Evolutionary conservation across 164 flowering plant species (phyloP), one percentile per base, ranked within the genome.

Genomic region (Vitis rotundifolia): DNA sequence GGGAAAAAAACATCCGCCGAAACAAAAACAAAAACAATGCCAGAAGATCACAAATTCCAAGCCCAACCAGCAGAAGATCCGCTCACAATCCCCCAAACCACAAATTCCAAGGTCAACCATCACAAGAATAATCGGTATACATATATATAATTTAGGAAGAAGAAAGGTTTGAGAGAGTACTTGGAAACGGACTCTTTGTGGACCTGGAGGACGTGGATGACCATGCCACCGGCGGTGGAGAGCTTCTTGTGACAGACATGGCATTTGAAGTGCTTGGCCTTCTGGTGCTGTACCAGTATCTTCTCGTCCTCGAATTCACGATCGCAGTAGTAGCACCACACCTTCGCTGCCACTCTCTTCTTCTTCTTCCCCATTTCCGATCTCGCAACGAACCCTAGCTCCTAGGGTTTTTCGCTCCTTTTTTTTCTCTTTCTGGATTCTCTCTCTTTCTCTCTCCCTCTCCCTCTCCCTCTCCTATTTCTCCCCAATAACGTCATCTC

Each of bases 231-330:
- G 58, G 99, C 99, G 11, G 99, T 93, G 49, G 99, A 95, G 59
- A 93, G 97, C 91, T 93, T 95, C 86, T 93, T 95, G 80, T 95
- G 96, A 75, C 99, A 95, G 49, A 87, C 93, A 69, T 93, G 97
- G 80, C 98, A 95, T 80, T 95, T 95, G 79, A 95, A 95, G 85
- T 95, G 99, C 80, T 85, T 91, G n/a, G 99, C 99, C 57, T 93
- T 95, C 86, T 95, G 99, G 71, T 95, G 99, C 87, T 95, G 99
- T 1, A 95, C 97, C 59, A 95, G 69, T 18, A 93, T 93, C 91
- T 95, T 93, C 92, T 93, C 99, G 74, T 95, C 99, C 58, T 95
- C 99, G 70, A 95, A 95, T 68, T 93, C 98, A 18, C 99, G 73
- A 68, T 93, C 99, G 85, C 98, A 95, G 79, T 95, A 95, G 74